phyloP scores from a whole-genome alignment of 768 basidiomycete genomes.

The Punctularia strigosozonata region DNA sequence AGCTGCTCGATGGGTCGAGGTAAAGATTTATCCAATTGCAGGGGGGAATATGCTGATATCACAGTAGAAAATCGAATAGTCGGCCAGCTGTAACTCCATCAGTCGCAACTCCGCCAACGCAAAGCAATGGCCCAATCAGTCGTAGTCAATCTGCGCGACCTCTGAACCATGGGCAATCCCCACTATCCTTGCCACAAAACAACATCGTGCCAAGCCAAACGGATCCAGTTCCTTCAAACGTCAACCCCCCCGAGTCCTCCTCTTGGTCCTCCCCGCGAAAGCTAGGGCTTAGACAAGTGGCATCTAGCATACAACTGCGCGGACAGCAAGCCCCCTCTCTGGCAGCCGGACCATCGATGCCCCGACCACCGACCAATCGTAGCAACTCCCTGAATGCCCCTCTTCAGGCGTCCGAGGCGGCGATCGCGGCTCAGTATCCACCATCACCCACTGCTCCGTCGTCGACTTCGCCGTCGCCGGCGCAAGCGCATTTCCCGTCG shows the following conservation, averaged over 20 bases:
- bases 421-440: no score
- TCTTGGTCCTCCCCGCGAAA: constrained; percentile 6
- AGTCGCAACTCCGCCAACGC: constrained; percentile 13
- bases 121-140: constrained; percentile 16
- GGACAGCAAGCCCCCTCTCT: background rate
- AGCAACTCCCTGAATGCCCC: background rate
- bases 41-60: no score
- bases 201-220: constrained; percentile 10
- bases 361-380: background rate
- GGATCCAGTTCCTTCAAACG: background rate
- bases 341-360: background rate
- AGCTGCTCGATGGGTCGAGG: constrained; percentile 9
- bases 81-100: constrained; percentile 13
- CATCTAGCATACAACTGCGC: background rate
- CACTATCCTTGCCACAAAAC: constrained; percentile 30
- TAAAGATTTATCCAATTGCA: constrained; percentile 10
- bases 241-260: constrained; percentile 7
- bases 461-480: no score
- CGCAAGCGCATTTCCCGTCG: no score
- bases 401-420: no score
- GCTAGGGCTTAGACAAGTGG: background rate
- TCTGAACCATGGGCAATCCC: constrained; percentile 25
- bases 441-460: no score
- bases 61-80: no score
- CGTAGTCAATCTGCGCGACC: constrained; percentile 12